phyloP scores from a whole-genome alignment of 2,329 filamentous ascomycete species.

The Chaetomium sp. region DNA sequence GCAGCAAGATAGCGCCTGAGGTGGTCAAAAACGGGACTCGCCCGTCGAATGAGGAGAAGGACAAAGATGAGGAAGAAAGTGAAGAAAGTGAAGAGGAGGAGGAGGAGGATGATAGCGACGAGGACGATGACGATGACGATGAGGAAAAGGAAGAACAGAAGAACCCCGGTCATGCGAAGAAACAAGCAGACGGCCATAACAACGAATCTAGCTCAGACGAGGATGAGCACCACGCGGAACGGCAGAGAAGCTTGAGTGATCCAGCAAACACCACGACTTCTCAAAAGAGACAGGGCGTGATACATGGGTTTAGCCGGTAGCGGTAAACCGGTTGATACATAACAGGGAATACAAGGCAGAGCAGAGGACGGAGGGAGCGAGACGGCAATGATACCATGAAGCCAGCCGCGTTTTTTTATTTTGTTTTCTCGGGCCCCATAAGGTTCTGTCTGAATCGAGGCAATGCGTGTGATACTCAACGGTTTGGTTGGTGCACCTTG shows the following conservation, averaged over 20 bases:
- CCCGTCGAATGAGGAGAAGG: conserved; percentile 19
- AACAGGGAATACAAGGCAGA: too few relatives aligned
- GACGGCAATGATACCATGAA: background rate
- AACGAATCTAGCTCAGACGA: conserved; percentile 37
- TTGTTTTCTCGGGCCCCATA: background rate
- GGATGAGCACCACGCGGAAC: conserved; percentile 45
- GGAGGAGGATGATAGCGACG: conserved; percentile 10
- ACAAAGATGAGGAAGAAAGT: conserved; percentile 21
- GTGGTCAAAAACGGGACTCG: too few relatives aligned
- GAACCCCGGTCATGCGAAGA: background rate
- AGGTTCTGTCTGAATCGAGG: too few relatives aligned
- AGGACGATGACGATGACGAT: conserved; percentile 14
- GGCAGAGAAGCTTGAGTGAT: conserved; percentile 47
- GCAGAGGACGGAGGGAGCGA: too few relatives aligned
- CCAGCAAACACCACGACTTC: conserved; percentile 27
- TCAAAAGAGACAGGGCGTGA: conserved; percentile 14
- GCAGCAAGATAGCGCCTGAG: too few relatives aligned
- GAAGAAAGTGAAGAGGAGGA: conserved; percentile 25
- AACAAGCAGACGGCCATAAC: too few relatives aligned
- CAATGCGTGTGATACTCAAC: too few relatives aligned
- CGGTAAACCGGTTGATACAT: background rate
- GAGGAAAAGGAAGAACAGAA: conserved; percentile 16
- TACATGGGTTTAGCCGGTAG: conserved; percentile 11
- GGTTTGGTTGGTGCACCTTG: too few relatives aligned
- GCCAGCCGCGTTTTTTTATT: background rate